These are phyloP conservation scores for Tricholoma matsutake DNA, from an alignment of 768 basidiomycete species.

Conservation along the genomic window DNA sequence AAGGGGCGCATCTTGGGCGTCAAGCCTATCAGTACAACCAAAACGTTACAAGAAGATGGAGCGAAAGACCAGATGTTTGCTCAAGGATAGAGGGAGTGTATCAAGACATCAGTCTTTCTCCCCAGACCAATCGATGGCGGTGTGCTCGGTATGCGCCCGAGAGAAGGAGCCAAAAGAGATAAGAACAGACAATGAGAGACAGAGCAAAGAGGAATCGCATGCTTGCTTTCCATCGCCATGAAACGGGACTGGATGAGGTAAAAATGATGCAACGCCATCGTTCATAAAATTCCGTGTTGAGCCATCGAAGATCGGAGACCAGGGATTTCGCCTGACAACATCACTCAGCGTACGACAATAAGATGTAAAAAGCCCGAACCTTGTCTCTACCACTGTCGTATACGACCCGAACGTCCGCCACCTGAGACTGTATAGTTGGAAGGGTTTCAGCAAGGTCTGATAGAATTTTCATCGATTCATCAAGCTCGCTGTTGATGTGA, in stretches of 20 bases:
- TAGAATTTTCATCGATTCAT: conserved; percentile 57
- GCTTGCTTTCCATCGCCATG: conserved; percentile 62
- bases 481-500: conserved; percentile 56
- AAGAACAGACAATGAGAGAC: conserved; percentile 54
- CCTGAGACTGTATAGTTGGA: conserved; percentile 59
- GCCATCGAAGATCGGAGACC: conserved; percentile 65
- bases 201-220: conserved; percentile 60
- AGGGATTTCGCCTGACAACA: conserved; percentile 56
- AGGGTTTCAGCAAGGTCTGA: conserved; percentile 54
- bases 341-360: conserved; percentile 1
- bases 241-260: conserved; percentile 68
- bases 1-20: background rate
- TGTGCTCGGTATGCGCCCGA: conserved; percentile 72
- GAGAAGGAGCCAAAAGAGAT: conserved; percentile 58
- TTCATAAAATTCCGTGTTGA: conserved; percentile 76
- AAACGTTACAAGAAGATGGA: background rate
- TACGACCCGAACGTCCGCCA: conserved; percentile 56
- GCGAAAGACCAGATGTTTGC: background rate
- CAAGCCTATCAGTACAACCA: background rate
- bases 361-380: conserved; percentile 31
- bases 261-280: conserved; percentile 75
- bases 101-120: conserved; percentile 72
- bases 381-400: conserved; percentile 73
- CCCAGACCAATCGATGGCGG: conserved; percentile 74
- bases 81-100: background rate